These are phyloP conservation scores for Cylindrotheca closterium DNA, from an alignment of 108 stramenopile genomes.

Conservation along the genomic window DNA sequence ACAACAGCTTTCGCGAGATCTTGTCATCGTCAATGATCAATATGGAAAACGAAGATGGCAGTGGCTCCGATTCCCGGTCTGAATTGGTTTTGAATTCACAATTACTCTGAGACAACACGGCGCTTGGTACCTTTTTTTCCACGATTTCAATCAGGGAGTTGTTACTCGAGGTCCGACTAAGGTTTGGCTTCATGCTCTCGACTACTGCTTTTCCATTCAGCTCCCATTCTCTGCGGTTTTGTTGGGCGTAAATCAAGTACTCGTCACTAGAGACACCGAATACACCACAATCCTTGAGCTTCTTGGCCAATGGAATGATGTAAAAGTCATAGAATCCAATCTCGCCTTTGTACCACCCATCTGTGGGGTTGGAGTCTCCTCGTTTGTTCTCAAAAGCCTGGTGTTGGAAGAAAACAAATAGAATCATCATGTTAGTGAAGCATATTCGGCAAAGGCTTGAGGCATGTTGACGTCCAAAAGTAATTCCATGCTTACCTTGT, in stretches of 20 bases:
- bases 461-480: no score
- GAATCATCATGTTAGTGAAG: no score
- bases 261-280: slow-evolving; percentile 19
- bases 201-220: background rate
- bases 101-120: no score
- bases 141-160: no score
- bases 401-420: background rate
- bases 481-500: background rate
- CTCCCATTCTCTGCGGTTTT: background rate
- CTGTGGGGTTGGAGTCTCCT: slow-evolving; percentile 3
- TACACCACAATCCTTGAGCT: slow-evolving; percentile 22
- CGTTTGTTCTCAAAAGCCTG: slow-evolving; percentile 10
- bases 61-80: no score
- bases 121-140: no score
- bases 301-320: slow-evolving; percentile 23
- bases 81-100: no score
- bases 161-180: no score
- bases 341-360: slow-evolving; percentile 21
- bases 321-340: slow-evolving; percentile 22
- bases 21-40: slow-evolving; percentile 57
- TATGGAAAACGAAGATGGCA: slow-evolving; percentile 18
- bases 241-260: slow-evolving; percentile 2
- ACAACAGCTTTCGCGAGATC: slow-evolving; percentile 49
- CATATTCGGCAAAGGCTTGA: no score
- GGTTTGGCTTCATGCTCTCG: no score